A percentile compares a stretch with the other conserved stretches of the same genome.
phyloP scores from a whole-genome alignment of 805 yeast species.

The Yarrowia keelungensis region DNA sequence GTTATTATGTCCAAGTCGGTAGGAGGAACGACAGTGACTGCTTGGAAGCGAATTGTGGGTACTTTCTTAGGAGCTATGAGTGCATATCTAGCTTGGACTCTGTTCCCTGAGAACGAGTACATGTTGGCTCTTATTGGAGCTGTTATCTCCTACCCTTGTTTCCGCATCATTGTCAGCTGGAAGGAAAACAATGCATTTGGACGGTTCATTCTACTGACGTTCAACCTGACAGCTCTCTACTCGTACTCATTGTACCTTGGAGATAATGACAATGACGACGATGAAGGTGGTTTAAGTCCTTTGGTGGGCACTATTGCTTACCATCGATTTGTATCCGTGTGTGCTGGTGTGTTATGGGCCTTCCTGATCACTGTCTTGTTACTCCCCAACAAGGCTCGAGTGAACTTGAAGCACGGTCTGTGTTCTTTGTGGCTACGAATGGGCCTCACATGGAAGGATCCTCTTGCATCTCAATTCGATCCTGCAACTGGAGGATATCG shows the following conservation, averaged over 20 bases:
- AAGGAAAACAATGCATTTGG: conserved; percentile 56
- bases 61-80: conserved; percentile 72
- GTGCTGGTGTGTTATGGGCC: conserved; percentile 80
- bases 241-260: conserved; percentile 70
- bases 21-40: conserved; percentile 84
- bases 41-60: conserved; percentile 60
- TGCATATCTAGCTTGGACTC: conserved; percentile 67
- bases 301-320: conserved; percentile 75
- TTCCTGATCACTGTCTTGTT: conserved; percentile 68
- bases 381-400: conserved; percentile 78
- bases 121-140: conserved; percentile 60
- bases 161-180: conserved; percentile 71
- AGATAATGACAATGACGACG: conserved; percentile 59
- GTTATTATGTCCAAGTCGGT: conserved; percentile 84
- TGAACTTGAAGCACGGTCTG: conserved; percentile 67
- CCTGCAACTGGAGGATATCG: conserved; percentile 37
- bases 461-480: conserved; percentile 50
- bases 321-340: conserved; percentile 76
- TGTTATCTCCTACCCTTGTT: conserved; percentile 53
- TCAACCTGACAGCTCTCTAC: conserved; percentile 78
- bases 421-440: conserved; percentile 77
- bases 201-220: conserved; percentile 71
- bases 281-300: conserved; percentile 75
- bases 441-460: conserved; percentile 85
- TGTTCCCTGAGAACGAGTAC: conserved; percentile 62